Base-by-base conservation (phyloP, 1,139 yeast genomes). In the Taphrina pruni region DNA sequence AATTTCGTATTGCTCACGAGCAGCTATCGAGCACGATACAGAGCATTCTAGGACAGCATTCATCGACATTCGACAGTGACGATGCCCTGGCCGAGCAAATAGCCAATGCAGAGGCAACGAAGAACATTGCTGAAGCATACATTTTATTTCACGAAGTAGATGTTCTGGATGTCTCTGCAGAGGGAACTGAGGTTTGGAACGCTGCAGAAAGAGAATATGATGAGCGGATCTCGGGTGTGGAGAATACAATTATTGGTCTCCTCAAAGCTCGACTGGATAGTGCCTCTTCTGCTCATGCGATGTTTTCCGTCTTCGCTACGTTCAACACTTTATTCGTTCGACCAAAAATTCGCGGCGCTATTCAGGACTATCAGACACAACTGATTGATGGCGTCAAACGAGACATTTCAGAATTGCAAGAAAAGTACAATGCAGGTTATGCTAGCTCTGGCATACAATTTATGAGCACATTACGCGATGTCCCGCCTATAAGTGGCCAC, bases 1-100 rank as follows among this genome's bases (percentile, higher is more conserved):
- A 77, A 0, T 84, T 90, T 72, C 81, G 93, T 72, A 72, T 75
- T 0, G 81, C 83, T 11, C 94, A 90, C 74, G 81, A 85, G 57
- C 84, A 85, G 67, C 78, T 89, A 35, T 75, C 78, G 6, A 73
- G 74, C 1, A 79, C 83, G 41, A 73, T 84, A 56, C 69, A 72
- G 11, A 11, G 7, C 1, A 43, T 64, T 6, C 72, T 72, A 75
- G 0, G 81, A 83, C 11, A 94, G 90, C 74, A 81, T 84, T 56
- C 84, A 85, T 66, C 78, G 88, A 26, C 75, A 78, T 76, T 80
- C 48, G 38, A 64, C 21, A 26, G 45, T 38, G 32, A 65, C 46
- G 36, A 20, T 17, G 21, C 41, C 9, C 36, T 36, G 41, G 43
- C 62, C 12, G 60, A 67, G n/a, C 52, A 66, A 9, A 32, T 32